These are phyloP conservation scores for Escallonia herrerae DNA, from an alignment of 129 eudicot species.

Conservation along the genomic window DNA sequence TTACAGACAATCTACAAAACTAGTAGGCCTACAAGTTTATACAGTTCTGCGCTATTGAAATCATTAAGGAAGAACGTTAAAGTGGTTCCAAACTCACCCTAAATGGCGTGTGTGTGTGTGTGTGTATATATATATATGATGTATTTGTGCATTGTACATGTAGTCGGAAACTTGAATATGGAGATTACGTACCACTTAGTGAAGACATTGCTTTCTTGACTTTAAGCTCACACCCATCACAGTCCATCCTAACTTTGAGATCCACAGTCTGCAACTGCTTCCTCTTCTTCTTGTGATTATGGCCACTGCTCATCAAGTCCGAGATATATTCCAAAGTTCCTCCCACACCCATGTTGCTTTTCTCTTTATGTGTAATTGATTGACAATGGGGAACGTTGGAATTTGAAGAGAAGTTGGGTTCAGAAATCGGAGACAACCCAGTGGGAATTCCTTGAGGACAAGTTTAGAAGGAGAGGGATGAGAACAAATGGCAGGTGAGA, in stretches of 20 bases:
- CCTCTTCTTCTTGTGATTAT: constrained; percentile 52
- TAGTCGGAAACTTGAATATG: no score
- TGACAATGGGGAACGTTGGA: background rate
- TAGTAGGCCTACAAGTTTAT: no score
- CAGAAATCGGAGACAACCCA: background rate
- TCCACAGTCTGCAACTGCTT: constrained; percentile 62
- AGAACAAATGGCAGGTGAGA: background rate
- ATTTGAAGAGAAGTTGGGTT: background rate
- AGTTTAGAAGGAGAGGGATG: background rate
- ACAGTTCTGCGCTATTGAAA: no score
- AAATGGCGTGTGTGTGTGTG: no score
- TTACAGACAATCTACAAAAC: no score
- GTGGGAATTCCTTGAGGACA: background rate
- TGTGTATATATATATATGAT: no score
- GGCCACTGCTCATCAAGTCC: constrained; percentile 51
- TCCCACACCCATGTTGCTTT: constrained; percentile 40
- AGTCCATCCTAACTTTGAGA: constrained; percentile 83
- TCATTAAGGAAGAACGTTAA: no score
- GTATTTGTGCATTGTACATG: no score
- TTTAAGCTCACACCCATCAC: constrained; percentile 85
- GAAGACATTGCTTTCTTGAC: constrained; percentile 85
- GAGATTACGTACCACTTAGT: constrained; percentile 30
- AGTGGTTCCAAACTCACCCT: no score
- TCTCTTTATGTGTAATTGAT: background rate
- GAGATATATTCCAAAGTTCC: constrained; percentile 66